Evolutionary conservation across 352 stramenopile genomes (phyloP), one percentile per base, ranked within the genome.

Genomic region (Pythium dissimile): DNA sequence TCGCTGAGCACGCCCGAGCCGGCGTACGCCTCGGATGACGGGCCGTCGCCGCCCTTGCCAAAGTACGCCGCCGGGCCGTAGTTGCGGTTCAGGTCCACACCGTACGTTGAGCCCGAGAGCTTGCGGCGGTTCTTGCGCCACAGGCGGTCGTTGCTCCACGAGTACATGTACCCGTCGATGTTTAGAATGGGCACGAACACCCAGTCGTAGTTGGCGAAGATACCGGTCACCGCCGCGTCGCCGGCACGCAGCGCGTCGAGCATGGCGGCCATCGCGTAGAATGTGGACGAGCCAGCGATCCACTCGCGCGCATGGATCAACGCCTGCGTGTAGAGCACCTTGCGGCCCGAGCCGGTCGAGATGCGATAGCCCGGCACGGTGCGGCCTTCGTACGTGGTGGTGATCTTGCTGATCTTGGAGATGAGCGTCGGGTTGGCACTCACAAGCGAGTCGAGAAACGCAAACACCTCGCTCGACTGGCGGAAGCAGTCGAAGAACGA

Each of bases 401-500:
- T 55, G 18, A 72, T 43, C 9, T 41, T 38, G 45, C 4, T 24
- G 26, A 66, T 66, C 51, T 71, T 71, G 52, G 58, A 59, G 32
- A 71, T 35, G n/a, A 67, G 20, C 1, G 6, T 41, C 18, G 57
- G 28, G 45, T 71, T 71, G 38, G 57, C 52, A 15, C 21, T 31
- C n/a, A 64, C 59, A 18, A 71, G 52, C 31, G 46, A 30, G 34
- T 64, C 54, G 5, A 68, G 21, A 32, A 72, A 72, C 35, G 27
- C 41, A 21, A 56, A 54, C 12, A 72, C 52, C 28, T 72, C 57
- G 23, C 39, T 50, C 0, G 43, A n/a, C 38, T 54, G 51, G 21
- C 64, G 64, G 27, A 57, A 72, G 47, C 64, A 72, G 55, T 72
- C 58, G 44, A 72, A 72, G 45, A 72, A 72, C 4, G 53, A 48